Evolutionary conservation across 2,329 filamentous ascomycete species (phyloP).

Genomic region (Fusarium sterilihyphosum): DNA sequence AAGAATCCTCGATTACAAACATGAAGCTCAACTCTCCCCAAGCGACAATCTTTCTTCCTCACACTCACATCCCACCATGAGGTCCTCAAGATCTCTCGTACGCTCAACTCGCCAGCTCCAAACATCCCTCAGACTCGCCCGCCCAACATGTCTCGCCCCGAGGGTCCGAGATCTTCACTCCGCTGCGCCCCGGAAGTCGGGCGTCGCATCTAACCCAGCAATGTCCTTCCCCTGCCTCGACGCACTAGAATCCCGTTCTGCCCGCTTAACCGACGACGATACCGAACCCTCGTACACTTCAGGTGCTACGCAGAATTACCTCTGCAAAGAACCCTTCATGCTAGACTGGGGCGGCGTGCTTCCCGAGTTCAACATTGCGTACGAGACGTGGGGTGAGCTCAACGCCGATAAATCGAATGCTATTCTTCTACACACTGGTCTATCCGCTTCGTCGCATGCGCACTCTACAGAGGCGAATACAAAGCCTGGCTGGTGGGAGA

Average conservation of each 20-base stretch:
- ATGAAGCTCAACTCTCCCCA: constrained; percentile 15
- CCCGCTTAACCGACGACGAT: constrained; percentile 74
- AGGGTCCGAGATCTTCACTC: constrained; percentile 39
- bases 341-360: constrained; percentile 97
- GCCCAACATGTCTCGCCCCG: constrained; percentile 6
- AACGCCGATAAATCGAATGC: constrained; percentile 86
- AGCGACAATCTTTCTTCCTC: not conserved
- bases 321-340: constrained; percentile 76
- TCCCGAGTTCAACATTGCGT: constrained; percentile 87
- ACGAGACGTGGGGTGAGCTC: constrained; percentile 89
- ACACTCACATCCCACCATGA: constrained; percentile 29
- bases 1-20: constrained; percentile 39
- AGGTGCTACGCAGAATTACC: constrained; percentile 82
- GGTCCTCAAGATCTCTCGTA: constrained; percentile 33
- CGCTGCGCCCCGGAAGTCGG: constrained; percentile 38
- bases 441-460: constrained; percentile 97
- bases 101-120: constrained; percentile 34
- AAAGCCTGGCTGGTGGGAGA: constrained; percentile 98
- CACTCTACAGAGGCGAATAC: constrained; percentile 89
- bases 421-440: constrained; percentile 90
- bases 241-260: constrained; percentile 81
- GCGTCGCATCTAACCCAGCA: constrained; percentile 76
- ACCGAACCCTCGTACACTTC: constrained; percentile 95
- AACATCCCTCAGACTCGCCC: not conserved
- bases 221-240: constrained; percentile 93